Conservation (phyloP, 2,329 filamentous ascomycete genomes). For the Paramyrothecium roridum region DNA sequence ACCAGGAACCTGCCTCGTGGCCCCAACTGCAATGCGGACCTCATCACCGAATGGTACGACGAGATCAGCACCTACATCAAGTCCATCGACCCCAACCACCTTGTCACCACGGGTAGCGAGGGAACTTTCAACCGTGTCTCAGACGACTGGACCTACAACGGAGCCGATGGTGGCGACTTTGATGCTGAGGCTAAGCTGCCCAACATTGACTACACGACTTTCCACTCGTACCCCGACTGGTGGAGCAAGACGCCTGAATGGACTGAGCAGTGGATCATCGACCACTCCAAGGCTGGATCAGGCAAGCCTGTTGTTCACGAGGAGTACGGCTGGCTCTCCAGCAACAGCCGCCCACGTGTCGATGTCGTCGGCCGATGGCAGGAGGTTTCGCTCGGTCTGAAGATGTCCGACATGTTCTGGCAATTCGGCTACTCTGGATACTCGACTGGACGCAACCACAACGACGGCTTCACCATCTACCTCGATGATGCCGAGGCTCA, state of each 20-base stretch:
- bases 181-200: constrained; percentile 41
- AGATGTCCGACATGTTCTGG: constrained; percentile 54
- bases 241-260: constrained; percentile 50
- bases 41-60: constrained; percentile 45
- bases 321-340: constrained; percentile 52
- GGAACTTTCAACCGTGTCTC: constrained; percentile 50
- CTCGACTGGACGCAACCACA: constrained; percentile 51
- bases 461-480: constrained; percentile 56
- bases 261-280: constrained; percentile 52
- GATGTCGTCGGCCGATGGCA: constrained; percentile 50
- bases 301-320: constrained; percentile 54
- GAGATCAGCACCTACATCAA: constrained; percentile 56
- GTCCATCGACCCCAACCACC: constrained; percentile 45
- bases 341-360: constrained; percentile 32
- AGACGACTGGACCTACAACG: constrained; percentile 43
- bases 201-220: constrained; percentile 51
- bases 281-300: constrained; percentile 43
- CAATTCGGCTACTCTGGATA: constrained; percentile 50
- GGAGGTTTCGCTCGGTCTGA: constrained; percentile 41
- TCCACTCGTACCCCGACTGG: constrained; percentile 55
- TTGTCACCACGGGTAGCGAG: constrained; percentile 56
- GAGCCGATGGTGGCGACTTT: constrained; percentile 50
- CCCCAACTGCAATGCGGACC: constrained; percentile 33
- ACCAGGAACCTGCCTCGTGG: constrained; percentile 42
- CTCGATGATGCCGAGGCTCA: constrained; percentile 46